phyloP scores from a whole-genome alignment of 2,329 filamentous ascomycete species.

The Nemania serpens region DNA sequence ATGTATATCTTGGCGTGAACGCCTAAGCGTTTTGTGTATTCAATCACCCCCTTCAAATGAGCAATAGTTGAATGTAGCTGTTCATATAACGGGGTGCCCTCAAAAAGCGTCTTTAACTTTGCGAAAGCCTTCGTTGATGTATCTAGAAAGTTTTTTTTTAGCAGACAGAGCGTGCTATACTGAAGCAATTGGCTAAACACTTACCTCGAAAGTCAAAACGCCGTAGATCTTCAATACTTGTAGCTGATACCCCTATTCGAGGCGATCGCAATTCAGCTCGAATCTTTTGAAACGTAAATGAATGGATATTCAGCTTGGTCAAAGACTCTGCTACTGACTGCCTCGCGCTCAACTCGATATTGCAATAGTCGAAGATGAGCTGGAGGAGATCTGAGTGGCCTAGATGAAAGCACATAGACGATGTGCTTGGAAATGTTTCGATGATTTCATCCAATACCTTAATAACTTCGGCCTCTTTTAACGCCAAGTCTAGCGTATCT shows the following conservation, averaged over 20 bases:
- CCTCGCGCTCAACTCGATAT: conserved; percentile 71
- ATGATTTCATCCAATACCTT: conserved; percentile 95
- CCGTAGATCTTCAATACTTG: conserved; percentile 86
- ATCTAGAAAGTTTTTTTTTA: conserved; percentile 46
- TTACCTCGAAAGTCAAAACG: conserved; percentile 87
- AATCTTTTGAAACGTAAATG: conserved; percentile 82
- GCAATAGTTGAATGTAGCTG: conserved; percentile 76
- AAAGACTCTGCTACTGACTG: conserved; percentile 79
- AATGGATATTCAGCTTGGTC: conserved; percentile 83
- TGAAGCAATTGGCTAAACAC: conserved; percentile 22
- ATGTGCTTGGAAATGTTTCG: conserved; percentile 75
- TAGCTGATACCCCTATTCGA: conserved; percentile 80
- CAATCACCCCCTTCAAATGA: conserved; percentile 77
- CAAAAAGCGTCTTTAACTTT: conserved; percentile 63
- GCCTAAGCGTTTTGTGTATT: conserved; percentile 75
- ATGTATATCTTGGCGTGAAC: conserved; percentile 81
- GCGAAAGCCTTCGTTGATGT: conserved; percentile 61
- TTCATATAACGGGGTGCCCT: conserved; percentile 70
- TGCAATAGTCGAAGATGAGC: conserved; percentile 87
- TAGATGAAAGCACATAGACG: conserved; percentile 84
- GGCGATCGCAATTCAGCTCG: conserved; percentile 81
- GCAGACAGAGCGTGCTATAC: neutral
- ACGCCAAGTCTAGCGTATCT: conserved; percentile 76
- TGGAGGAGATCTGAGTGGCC: conserved; percentile 88
- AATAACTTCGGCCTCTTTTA: conserved; percentile 92